Evolutionary conservation across 306 rosid species (phyloP), one percentile per base, ranked within the genome.

Genomic region (Canavalia gladiata): DNA sequence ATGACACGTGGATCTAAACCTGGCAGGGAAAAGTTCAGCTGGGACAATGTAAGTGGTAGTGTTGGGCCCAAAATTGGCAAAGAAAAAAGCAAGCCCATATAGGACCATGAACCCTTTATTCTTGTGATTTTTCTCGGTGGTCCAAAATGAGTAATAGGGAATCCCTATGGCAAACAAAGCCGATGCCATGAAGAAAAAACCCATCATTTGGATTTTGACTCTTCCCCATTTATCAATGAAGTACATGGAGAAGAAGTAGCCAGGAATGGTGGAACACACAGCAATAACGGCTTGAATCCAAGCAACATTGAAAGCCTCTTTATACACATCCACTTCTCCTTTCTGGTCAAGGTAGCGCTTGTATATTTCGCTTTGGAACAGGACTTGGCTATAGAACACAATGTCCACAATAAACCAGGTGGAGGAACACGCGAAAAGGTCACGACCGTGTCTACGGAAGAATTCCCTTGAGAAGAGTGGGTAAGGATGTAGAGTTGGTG

Each of bases 1-100:
- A 41, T 94, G 97, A 69, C 98, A 94, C 0, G 97, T 94, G 2
- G 98, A 86, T 41, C 98, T 55, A 33, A 91, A 90, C 72, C 98
- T 80, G 1, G 98, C 97, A 0, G 97, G 98, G 13, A 94, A 90
- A 4, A 94, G 97, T 54, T 94, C 97, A 0, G 97, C 97, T 0
- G 97, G 97, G 63, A 91, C 87, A 3, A 93, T 89, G 33, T 90
- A 93, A 7, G 97, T 91, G 1, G 98, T 93, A n/a, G 98, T 91
- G 84, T 94, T 94, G 13, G 98, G 98, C n/a, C 98, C 98, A 11
- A 94, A 94, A 43, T 94, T 94, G 1, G 97, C 84, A 67, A 91
- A 94, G 88, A 94, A 94, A 76, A 94, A 91, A 5, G 94, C 87
- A 67, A 94, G 91, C 6, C 90, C 88, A 28, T 91, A 94, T 31